phyloP scores from a whole-genome alignment of 2,329 filamentous ascomycete species.

The Raffaelea albimanens region DNA sequence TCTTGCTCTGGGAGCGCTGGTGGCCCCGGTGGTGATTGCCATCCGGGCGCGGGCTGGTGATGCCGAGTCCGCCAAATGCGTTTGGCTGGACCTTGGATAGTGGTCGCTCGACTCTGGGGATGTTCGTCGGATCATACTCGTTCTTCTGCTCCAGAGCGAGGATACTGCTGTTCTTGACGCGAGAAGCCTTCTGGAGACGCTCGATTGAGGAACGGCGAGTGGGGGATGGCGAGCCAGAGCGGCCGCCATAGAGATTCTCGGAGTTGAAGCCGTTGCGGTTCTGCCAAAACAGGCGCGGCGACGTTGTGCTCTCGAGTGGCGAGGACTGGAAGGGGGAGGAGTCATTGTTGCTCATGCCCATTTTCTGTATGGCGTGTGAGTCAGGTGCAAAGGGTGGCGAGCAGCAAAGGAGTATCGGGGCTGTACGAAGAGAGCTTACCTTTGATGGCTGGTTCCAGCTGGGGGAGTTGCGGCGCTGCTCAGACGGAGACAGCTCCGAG shows the following conservation, averaged over 20 bases:
- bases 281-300: conserved; percentile 90
- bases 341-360: conserved; percentile 58
- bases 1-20: conserved; percentile 49
- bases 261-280: conserved; percentile 52
- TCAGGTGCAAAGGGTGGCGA: conserved; percentile 1
- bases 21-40: conserved; percentile 31
- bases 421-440: conserved; percentile 40
- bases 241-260: conserved; percentile 62
- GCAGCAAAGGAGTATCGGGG: background rate
- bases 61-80: conserved; percentile 51
- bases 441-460: conserved; percentile 73
- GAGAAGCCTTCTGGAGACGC: conserved; percentile 85
- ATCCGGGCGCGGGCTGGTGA: conserved; percentile 43
- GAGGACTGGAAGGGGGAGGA: conserved; percentile 82
- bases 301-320: conserved; percentile 57
- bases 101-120: conserved; percentile 73
- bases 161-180: conserved; percentile 97
- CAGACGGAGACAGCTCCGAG: conserved; percentile 79
- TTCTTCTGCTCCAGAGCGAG: conserved; percentile 86
- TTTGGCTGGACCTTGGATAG: conserved; percentile 69
- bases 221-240: conserved; percentile 56
- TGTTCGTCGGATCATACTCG: conserved; percentile 76
- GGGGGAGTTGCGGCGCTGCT: conserved; percentile 82
- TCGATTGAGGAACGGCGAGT: conserved; percentile 86
- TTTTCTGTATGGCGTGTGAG: conserved; percentile 40